These are phyloP conservation scores for Aegilops longissima DNA, from an alignment of 176 grass and related monocot genomes.

Conservation along the genomic window DNA sequence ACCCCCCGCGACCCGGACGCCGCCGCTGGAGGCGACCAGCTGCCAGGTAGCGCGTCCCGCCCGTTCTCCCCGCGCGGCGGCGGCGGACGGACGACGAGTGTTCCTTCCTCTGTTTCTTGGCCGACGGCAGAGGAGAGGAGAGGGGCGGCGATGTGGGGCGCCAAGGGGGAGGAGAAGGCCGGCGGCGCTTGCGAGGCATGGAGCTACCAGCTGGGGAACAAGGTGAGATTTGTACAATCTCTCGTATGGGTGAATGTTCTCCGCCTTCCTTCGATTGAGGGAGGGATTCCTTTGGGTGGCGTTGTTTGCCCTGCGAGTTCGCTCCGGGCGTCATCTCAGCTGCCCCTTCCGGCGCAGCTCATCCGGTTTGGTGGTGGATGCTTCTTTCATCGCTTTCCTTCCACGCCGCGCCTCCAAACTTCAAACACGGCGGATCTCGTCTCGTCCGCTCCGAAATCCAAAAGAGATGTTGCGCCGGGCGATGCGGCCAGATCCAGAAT, in stretches of 20 bases:
- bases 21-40: no score
- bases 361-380: background rate
- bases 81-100: no score
- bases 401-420: background rate
- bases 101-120: no score
- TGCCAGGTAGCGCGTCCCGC: no score
- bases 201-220: constrained; percentile 48
- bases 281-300: no score
- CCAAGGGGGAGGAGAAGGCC: constrained; percentile 35
- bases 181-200: constrained; percentile 36
- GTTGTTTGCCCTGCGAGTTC: no score
- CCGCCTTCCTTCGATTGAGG: no score
- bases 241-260: background rate
- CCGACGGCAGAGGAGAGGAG: background rate
- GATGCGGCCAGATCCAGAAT: constrained; percentile 16
- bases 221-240: background rate
- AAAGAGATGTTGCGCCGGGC: background rate
- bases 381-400: background rate
- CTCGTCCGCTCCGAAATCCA: no score
- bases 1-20: background rate
- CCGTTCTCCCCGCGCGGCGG: no score
- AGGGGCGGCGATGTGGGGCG: constrained; percentile 37
- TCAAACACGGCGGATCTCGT: background rate
- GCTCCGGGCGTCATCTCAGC: no score
- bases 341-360: background rate